Conservation (phyloP, 108 stramenopile genomes). For the Cyclostephanos invisitatus region DNA sequence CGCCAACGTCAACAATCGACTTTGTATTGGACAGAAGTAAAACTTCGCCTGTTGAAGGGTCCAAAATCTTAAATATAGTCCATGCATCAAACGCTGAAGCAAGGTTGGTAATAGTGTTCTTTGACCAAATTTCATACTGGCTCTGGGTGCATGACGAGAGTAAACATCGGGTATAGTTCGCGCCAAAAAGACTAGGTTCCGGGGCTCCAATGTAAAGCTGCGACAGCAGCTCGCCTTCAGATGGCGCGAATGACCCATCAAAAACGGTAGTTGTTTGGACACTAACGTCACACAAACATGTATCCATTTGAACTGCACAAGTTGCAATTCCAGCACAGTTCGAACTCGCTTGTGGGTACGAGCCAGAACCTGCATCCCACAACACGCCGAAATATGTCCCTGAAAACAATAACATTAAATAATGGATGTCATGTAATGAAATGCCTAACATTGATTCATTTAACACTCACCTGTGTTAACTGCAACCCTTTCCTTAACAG, state of each 20-base stretch:
- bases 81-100: conserved; percentile 29
- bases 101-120: conserved; percentile 6
- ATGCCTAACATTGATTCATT: not conserved
- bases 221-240: conserved; percentile 10
- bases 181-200: conserved; percentile 15
- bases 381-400: conserved; percentile 36
- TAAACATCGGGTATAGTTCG: conserved; percentile 23
- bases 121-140: conserved; percentile 9
- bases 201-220: conserved; percentile 27
- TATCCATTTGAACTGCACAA: conserved; percentile 23
- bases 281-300: conserved; percentile 22
- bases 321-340: conserved; percentile 27
- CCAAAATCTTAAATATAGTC: conserved; percentile 52
- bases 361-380: conserved; percentile 12
- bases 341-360: conserved; percentile 15
- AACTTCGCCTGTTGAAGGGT: conserved; percentile 15
- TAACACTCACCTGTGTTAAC: conserved; percentile 5
- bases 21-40: conserved; percentile 46
- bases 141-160: conserved; percentile 7
- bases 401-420: not conserved
- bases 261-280: conserved; percentile 21
- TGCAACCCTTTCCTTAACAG: conserved; percentile 21
- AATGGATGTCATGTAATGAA: not conserved
- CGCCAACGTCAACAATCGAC: conserved; percentile 41
- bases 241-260: conserved; percentile 15